These are phyloP conservation scores for Debaryomyces hansenii DNA, from an alignment of 805 yeast species.

Conservation along the genomic window DNA sequence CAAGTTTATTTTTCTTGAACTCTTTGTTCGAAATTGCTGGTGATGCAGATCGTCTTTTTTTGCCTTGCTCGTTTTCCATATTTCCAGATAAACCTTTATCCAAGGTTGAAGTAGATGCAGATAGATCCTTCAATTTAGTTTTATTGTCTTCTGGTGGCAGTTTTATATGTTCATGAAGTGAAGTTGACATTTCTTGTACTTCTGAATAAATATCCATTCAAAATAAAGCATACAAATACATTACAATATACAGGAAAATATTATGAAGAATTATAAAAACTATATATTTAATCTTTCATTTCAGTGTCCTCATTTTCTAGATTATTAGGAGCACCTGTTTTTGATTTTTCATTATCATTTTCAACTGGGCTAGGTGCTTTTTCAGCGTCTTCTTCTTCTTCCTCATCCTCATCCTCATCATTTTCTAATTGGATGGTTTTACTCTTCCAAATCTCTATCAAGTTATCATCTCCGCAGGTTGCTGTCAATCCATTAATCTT, in stretches of 20 bases:
- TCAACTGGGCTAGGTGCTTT: constrained; percentile 1
- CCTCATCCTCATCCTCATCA: constrained; percentile 26
- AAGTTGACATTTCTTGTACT: not conserved
- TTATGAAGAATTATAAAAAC: no score
- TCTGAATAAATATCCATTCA: no score
- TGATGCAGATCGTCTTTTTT: constrained; percentile 5
- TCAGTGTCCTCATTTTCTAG: not conserved
- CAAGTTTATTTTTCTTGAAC: not conserved
- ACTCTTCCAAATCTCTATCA: constrained; percentile 77
- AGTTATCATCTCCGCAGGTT: constrained; percentile 72
- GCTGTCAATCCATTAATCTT: constrained; percentile 55
- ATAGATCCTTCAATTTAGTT: not conserved
- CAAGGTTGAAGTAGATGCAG: not conserved
- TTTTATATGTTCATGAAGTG: not conserved
- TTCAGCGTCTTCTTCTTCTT: constrained; percentile 5
- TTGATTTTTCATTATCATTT: not conserved
- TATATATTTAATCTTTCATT: not conserved
- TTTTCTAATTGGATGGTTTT: constrained; percentile 46
- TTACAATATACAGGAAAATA: not conserved
- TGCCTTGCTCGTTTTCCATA: constrained; percentile 2
- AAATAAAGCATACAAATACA: not conserved
- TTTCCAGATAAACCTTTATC: not conserved
- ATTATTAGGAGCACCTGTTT: not conserved
- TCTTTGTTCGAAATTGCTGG: constrained; percentile 3
- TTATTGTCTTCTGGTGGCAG: not conserved